phyloP scores from a whole-genome alignment of 2,329 filamentous ascomycete species.

The Polytolypa hystricis region DNA sequence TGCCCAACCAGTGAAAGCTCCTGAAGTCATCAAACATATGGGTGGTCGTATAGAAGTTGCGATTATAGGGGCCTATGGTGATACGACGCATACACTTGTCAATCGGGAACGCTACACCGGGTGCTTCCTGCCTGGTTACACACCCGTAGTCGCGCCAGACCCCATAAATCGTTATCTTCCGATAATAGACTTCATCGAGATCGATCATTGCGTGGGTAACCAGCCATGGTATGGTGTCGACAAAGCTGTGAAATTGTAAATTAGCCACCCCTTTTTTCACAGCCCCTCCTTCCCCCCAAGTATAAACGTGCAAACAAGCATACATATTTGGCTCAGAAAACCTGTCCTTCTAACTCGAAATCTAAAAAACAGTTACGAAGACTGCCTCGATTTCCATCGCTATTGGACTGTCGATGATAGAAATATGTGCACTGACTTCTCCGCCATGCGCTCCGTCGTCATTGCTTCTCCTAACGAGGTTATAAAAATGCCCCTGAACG shows the following conservation, averaged over 20 bases:
- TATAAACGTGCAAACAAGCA: background rate
- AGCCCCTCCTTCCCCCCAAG: background rate
- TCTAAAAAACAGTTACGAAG: slow-evolving; percentile 54
- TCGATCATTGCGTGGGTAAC: slow-evolving; percentile 94
- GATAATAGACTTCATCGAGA: slow-evolving; percentile 54
- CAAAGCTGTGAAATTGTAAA: slow-evolving; percentile 42
- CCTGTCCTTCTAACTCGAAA: slow-evolving; percentile 1
- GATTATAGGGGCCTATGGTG: slow-evolving; percentile 73
- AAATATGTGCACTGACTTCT: slow-evolving; percentile 81
- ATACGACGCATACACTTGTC: slow-evolving; percentile 81
- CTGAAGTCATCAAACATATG: slow-evolving; percentile 44
- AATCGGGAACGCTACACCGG: slow-evolving; percentile 57
- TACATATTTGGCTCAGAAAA: too few species aligned
- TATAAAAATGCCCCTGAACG: slow-evolving; percentile 96
- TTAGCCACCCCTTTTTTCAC: slow-evolving; percentile 14
- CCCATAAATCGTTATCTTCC: slow-evolving; percentile 43
- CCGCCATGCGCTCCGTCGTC: slow-evolving; percentile 72
- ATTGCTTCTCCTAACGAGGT: slow-evolving; percentile 71
- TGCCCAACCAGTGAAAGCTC: slow-evolving; percentile 53
- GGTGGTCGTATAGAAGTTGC: slow-evolving; percentile 55
- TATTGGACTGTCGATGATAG: slow-evolving; percentile 93
- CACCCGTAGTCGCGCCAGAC: slow-evolving; percentile 37
- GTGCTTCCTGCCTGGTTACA: slow-evolving; percentile 68
- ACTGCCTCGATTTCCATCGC: slow-evolving; percentile 76
- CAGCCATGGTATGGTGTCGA: slow-evolving; percentile 81